These are phyloP conservation scores for Leccinum ochraceum DNA, from an alignment of 768 basidiomycete genomes.

Conservation along the genomic window DNA sequence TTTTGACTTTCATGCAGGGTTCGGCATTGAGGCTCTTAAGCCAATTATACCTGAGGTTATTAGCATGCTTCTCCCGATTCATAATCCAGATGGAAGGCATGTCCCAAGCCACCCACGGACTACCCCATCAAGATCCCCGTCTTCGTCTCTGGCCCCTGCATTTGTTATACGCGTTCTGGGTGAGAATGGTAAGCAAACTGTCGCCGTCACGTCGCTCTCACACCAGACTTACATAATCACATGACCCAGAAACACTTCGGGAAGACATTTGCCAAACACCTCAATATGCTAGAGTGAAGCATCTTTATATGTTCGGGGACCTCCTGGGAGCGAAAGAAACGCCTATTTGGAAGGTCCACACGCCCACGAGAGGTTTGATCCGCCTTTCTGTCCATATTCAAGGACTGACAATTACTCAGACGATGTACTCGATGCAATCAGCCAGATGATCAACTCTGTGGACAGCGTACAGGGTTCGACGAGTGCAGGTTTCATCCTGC, in stretches of 20 bases:
- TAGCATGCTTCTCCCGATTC: constrained; percentile 12
- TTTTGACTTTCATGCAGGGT: constrained; percentile 5
- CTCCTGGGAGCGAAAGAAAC: constrained; percentile 9
- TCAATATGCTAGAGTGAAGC: constrained; percentile 18
- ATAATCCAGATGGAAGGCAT: background rate
- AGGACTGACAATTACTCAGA: background rate
- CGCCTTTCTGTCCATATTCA: too few relatives aligned
- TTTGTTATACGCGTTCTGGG: constrained; percentile 16
- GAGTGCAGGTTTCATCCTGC: constrained; percentile 9
- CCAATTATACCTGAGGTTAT: constrained; percentile 12
- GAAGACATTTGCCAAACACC: constrained; percentile 18
- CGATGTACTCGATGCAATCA: constrained; percentile 10
- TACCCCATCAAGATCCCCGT: constrained; percentile 6
- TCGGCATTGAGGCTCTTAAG: constrained; percentile 14
- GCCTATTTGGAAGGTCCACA: constrained; percentile 12
- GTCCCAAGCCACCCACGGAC: background rate
- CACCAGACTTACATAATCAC: background rate
- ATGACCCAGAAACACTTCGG: constrained; percentile 18
- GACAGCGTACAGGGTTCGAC: constrained; percentile 13
- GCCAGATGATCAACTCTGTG: constrained; percentile 12
- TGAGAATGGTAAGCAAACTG: constrained; percentile 10
- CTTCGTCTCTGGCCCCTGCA: constrained; percentile 16
- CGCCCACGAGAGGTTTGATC: constrained; percentile 13
- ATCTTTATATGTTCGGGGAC: constrained; percentile 18
- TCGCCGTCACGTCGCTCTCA: background rate